Percentiles rank a stretch among this genome's conserved stretches.
Conservation (phyloP, 768 basidiomycete genomes). For the Trametes elegans region DNA sequence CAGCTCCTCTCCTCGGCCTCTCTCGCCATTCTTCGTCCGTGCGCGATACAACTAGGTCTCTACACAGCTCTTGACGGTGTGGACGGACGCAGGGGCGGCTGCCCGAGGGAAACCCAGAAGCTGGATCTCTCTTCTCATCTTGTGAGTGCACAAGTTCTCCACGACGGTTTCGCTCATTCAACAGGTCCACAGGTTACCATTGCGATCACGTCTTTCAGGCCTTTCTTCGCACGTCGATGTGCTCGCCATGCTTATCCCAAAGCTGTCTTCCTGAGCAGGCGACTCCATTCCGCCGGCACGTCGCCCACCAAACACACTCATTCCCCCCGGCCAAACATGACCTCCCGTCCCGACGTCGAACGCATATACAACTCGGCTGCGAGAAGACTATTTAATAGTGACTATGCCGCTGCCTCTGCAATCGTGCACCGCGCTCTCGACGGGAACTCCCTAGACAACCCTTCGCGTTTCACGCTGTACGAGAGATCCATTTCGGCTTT, state of each 20-base stretch:
- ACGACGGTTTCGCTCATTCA: neutral
- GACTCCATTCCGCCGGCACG: neutral
- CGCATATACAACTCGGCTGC: neutral
- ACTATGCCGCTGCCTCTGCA: conserved; percentile 2
- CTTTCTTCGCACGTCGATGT: neutral
- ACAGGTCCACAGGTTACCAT: neutral
- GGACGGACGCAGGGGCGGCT: too few relatives aligned
- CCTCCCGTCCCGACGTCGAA: neutral
- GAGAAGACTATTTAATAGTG: neutral
- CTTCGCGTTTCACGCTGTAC: conserved; percentile 26
- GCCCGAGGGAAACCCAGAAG: too few relatives aligned
- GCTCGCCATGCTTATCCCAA: neutral
- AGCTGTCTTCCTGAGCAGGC: neutral
- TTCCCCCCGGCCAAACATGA: neutral
- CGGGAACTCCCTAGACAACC: neutral
- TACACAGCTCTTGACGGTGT: too few relatives aligned
- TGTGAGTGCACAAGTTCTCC: neutral
- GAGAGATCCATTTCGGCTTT: conserved; percentile 41
- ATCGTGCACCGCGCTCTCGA: conserved; percentile 6
- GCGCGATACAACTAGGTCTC: too few relatives aligned
- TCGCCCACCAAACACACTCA: neutral
- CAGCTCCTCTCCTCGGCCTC: too few relatives aligned
- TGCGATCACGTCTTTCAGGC: neutral
- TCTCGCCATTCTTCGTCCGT: neutral
- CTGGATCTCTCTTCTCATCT: too few relatives aligned